phyloP scores from a whole-genome alignment of 2,329 filamentous ascomycete species.

The Diplodia intermedia region DNA sequence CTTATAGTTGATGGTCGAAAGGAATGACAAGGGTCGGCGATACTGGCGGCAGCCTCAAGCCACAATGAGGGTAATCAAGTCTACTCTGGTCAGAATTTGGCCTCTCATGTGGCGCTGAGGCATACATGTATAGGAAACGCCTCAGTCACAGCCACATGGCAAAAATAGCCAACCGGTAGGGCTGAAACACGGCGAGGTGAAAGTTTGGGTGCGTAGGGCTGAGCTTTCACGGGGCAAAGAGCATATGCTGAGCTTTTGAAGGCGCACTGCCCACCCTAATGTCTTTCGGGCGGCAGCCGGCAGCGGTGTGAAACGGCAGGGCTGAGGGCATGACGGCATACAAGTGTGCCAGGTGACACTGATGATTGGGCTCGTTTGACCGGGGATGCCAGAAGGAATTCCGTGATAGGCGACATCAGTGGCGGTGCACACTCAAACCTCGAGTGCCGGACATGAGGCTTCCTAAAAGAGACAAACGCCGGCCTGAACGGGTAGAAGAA shows the following conservation, averaged over 20 bases:
- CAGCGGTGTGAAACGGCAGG: conserved; percentile 17
- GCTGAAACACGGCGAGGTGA: conserved; percentile 5
- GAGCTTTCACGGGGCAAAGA: conserved; percentile 16
- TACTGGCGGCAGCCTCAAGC: conserved; percentile 20
- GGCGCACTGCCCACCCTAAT: conserved; percentile 22
- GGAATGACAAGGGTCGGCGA: conserved; percentile 15
- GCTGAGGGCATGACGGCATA: conserved; percentile 20
- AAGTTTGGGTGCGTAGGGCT: conserved; percentile 22
- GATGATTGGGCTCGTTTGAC: conserved; percentile 10
- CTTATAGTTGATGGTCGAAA: conserved; percentile 5
- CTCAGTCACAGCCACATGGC: conserved; percentile 27
- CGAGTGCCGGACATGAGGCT: background rate
- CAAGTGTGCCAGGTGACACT: background rate
- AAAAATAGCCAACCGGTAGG: conserved; percentile 20
- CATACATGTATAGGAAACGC: conserved; percentile 24
- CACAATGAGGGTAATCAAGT: conserved; percentile 9
- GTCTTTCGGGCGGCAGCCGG: background rate
- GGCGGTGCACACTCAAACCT: background rate
- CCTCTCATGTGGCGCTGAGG: conserved; percentile 18
- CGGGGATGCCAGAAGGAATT: background rate
- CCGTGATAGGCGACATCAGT: background rate
- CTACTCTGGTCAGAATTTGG: conserved; percentile 8
- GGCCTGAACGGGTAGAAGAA: background rate
- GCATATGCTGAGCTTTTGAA: background rate
- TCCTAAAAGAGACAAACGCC: background rate